A percentile compares a stretch with the other conserved stretches of the same genome.
These are phyloP conservation scores for Candida taoyuanica DNA, from an alignment of 805 yeast genomes.

Conservation along the genomic window DNA sequence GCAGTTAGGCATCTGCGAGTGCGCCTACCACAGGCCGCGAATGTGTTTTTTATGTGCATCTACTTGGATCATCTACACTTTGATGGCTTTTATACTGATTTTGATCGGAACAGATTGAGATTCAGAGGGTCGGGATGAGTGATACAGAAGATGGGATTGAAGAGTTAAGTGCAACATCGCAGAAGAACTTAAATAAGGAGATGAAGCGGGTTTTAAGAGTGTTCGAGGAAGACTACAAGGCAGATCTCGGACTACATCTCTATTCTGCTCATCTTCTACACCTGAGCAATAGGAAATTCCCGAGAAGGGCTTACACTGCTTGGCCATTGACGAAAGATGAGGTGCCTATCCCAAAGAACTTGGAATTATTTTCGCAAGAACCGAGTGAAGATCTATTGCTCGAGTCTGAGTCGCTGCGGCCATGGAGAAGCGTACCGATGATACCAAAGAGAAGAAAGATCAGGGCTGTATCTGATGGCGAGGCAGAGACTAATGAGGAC, in stretches of 20 bases:
- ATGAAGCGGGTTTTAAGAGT: conserved; percentile 27
- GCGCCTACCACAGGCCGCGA: not conserved
- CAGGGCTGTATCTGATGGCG: no score
- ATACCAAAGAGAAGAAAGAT: not conserved
- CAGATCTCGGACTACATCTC: conserved; percentile 60
- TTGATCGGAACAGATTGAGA: no score
- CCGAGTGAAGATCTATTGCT: conserved; percentile 4
- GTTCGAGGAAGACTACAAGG: conserved; percentile 46
- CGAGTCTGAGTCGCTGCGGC: not conserved
- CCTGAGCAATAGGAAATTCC: conserved; percentile 32
- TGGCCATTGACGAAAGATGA: conserved; percentile 50
- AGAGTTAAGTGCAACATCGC: not conserved
- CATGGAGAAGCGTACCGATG: not conserved
- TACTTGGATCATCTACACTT: no score
- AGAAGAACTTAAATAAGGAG: conserved; percentile 15
- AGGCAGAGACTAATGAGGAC: not conserved
- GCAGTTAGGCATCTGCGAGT: no score
- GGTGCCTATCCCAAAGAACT: conserved; percentile 36
- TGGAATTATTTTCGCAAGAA: conserved; percentile 6
- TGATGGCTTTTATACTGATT: no score
- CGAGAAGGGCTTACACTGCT: conserved; percentile 42
- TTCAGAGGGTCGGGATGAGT: no score
- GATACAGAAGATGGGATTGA: not conserved
- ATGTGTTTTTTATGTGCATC: not conserved
- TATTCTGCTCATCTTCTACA: conserved; percentile 51